Conservation (phyloP, 108 stramenopile genomes). For the Bacterosira constricta region DNA sequence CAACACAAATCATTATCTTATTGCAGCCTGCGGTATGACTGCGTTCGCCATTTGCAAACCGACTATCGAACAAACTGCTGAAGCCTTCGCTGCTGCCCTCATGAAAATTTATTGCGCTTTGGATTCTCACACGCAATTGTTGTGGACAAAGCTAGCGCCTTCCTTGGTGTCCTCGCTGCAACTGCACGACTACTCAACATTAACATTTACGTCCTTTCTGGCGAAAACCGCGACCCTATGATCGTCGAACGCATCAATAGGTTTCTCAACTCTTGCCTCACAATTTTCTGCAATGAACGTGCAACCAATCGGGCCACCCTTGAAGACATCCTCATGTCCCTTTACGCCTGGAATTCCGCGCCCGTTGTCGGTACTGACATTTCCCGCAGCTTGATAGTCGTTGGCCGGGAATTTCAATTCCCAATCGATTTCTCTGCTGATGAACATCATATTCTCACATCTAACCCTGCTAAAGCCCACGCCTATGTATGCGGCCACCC, state of each 20-base stretch:
- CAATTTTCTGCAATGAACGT: constrained; percentile 18
- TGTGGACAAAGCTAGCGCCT: too few species aligned
- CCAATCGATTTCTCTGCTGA: constrained; percentile 27
- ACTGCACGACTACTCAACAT: not conserved
- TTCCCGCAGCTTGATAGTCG: constrained; percentile 2
- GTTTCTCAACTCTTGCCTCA: constrained; percentile 27
- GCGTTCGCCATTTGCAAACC: constrained; percentile 4
- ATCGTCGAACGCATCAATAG: constrained; percentile 28
- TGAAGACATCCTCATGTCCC: constrained; percentile 7
- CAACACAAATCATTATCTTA: too few species aligned
- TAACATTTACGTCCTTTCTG: not conserved
- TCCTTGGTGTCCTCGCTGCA: not conserved
- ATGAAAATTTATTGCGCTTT: constrained; percentile 12
- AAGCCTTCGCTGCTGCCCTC: constrained; percentile 1
- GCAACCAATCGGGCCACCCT: not conserved
- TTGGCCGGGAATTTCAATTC: constrained; percentile 35
- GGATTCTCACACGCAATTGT: too few species aligned
- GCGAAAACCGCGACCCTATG: constrained; percentile 39
- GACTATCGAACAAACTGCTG: not conserved
- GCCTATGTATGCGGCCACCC: not conserved
- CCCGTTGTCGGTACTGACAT: constrained; percentile 35
- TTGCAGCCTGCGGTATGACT: constrained; percentile 21
- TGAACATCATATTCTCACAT: not conserved
- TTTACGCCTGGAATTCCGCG: constrained; percentile 13
- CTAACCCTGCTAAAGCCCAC: not conserved